Base-by-base conservation (phyloP, 768 basidiomycete genomes). In the Gymnopilus dilepis region DNA sequence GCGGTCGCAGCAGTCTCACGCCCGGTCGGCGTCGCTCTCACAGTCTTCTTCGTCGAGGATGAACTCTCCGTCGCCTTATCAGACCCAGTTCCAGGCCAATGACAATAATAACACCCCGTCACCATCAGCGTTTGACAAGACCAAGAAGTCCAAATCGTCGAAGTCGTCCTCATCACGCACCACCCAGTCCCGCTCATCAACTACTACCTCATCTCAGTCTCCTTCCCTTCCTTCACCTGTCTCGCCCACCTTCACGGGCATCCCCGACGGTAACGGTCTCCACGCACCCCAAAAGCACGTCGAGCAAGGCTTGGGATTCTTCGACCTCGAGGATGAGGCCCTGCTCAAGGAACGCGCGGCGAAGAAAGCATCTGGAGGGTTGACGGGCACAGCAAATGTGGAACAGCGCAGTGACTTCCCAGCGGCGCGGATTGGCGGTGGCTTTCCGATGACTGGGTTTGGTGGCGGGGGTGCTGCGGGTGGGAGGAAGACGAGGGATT, bases 161-260 rank as follows among this genome's bases (percentile, higher is more conserved):
- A 74, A 76, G 4, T 79, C 80, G 0, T 53, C 62, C 15, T 67
- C 69, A 11, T 70, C 72, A 12, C 62, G 67, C 22, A 67, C 67
- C 0, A 67, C 52, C 11, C 50, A 52, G 12, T 22, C 30, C 2
- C 30, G 50, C n/a, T 52, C 50, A 30, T 33, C 50, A 5, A 28
- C 80, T 5, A 75, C 79, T 3, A 75, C 73, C 6, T 76, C 78
- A 2, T 82, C 84, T 0, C 80, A 83, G 56, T 81, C 85, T 0
- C 74, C 78, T 6, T 78, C 80, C 2, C 72, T 81, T 2, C 73
- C 81, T 0, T 80, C 83, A 5, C 80, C 82, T 0, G 64, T 70
- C 6, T 78, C 78, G 28, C 71, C 79, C 8, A 62, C 74, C 15
- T 77, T 75, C 30, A 63, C 26, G 53, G 66, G 43, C 60, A 65